phyloP scores from a whole-genome alignment of 352 stramenopile species.

The Phytopythium cucurbitacearum region DNA sequence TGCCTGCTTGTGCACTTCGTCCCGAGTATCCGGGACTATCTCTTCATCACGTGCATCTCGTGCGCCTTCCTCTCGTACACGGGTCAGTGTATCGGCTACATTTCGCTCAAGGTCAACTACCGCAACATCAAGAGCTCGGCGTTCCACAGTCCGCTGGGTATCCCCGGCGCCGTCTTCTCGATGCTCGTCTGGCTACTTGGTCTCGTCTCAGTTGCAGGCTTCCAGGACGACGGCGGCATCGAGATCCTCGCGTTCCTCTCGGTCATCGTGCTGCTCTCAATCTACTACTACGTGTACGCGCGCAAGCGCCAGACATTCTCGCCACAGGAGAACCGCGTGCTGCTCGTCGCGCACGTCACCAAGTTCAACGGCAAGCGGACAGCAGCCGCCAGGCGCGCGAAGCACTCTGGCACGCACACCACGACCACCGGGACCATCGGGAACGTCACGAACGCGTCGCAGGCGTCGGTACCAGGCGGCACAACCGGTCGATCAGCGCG shows the following conservation, averaged over 20 bases:
- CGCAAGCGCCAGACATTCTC: constrained; percentile 17
- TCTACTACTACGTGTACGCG: constrained; percentile 16
- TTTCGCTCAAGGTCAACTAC: constrained; percentile 18
- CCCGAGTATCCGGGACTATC: constrained; percentile 2
- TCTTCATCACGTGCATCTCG: constrained; percentile 18
- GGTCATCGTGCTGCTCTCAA: constrained; percentile 5
- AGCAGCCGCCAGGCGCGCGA: not conserved
- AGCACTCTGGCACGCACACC: not conserved
- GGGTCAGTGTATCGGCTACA: constrained; percentile 22
- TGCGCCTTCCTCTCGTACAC: constrained; percentile 24
- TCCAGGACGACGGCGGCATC: constrained; percentile 8
- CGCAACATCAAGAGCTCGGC: constrained; percentile 13
- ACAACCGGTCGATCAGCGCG: too few relatives aligned
- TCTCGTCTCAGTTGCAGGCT: constrained; percentile 7
- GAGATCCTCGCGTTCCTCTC: constrained; percentile 6
- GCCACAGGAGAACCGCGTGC: constrained; percentile 11
- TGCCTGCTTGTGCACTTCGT: constrained; percentile 11
- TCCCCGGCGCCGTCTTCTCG: constrained; percentile 10
- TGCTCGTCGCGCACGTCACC: constrained; percentile 8
- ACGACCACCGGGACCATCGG: not conserved
- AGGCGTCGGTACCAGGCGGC: not conserved
- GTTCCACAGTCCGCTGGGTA: constrained; percentile 17
- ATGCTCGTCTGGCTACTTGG: constrained; percentile 12
- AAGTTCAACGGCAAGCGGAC: constrained; percentile 10
- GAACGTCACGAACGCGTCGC: not conserved